Percentiles rank a stretch among this genome's conserved stretches.
These are phyloP conservation scores for Madurella fahalii DNA, from an alignment of 2,329 filamentous ascomycete genomes.

Conservation along the genomic window DNA sequence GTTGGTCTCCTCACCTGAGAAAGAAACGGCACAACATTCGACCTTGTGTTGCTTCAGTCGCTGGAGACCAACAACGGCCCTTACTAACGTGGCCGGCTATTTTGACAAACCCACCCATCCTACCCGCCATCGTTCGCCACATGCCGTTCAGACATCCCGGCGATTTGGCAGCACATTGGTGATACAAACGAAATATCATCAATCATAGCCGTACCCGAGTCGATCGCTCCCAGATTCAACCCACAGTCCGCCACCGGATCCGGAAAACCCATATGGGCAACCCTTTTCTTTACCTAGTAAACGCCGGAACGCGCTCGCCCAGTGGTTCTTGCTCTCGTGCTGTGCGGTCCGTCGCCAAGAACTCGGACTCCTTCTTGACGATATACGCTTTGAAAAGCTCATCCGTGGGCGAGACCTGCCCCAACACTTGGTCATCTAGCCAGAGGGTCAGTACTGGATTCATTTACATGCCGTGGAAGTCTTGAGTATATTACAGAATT, in stretches of 20 bases:
- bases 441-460: conserved; percentile 4
- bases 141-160: background rate
- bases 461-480: background rate
- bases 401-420: conserved; percentile 13
- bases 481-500: conserved; percentile 20
- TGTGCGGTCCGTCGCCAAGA: background rate
- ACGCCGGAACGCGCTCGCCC: background rate
- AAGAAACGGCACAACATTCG: background rate
- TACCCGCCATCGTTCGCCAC: background rate
- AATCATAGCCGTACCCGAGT: background rate
- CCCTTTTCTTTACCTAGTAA: background rate
- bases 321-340: background rate
- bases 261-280: background rate
- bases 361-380: conserved; percentile 5
- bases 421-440: conserved; percentile 10
- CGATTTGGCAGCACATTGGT: background rate
- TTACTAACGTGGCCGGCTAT: background rate
- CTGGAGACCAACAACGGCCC: background rate
- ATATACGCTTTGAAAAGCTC: conserved; percentile 9
- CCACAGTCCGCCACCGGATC: background rate
- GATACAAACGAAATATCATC: background rate
- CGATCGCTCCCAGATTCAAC: background rate
- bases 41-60: background rate
- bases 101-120: background rate
- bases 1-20: conserved; percentile 7